Evolutionary conservation across 108 stramenopile species (phyloP).

Genomic region (Halocafeteria seosinensis): DNA sequence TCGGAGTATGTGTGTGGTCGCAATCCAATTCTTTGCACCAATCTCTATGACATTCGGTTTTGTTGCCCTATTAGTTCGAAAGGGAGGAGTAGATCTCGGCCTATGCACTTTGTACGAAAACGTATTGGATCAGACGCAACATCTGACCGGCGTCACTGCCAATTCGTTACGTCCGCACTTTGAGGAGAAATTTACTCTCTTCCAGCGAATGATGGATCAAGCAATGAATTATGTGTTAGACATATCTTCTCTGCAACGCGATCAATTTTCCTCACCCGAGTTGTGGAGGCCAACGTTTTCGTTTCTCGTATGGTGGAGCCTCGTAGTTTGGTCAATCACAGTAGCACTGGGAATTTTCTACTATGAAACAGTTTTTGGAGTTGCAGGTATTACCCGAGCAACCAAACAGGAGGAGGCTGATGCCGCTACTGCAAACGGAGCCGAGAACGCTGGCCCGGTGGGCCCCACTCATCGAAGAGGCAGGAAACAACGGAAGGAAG

Average conservation of each 20-base stretch:
- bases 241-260: background rate
- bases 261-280: background rate
- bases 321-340: background rate
- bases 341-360: background rate
- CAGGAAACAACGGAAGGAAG: too few species aligned
- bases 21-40: background rate
- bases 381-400: too few species aligned
- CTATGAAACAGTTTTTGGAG: background rate
- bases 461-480: too few species aligned
- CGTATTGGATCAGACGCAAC: too few species aligned
- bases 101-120: background rate
- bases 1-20: background rate
- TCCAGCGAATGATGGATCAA: background rate
- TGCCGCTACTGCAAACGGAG: too few species aligned
- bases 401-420: too few species aligned
- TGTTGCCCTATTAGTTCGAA: background rate
- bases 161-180: background rate
- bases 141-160: too few species aligned
- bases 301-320: background rate
- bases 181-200: background rate
- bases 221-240: background rate
- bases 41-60: background rate
- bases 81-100: background rate
- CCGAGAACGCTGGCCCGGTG: too few species aligned
- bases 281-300: background rate